A percentile compares a stretch with the other conserved stretches of the same genome.
Evolutionary conservation across 768 basidiomycete genomes (phyloP).

Genomic region (Gelatoporia subvermispora): DNA sequence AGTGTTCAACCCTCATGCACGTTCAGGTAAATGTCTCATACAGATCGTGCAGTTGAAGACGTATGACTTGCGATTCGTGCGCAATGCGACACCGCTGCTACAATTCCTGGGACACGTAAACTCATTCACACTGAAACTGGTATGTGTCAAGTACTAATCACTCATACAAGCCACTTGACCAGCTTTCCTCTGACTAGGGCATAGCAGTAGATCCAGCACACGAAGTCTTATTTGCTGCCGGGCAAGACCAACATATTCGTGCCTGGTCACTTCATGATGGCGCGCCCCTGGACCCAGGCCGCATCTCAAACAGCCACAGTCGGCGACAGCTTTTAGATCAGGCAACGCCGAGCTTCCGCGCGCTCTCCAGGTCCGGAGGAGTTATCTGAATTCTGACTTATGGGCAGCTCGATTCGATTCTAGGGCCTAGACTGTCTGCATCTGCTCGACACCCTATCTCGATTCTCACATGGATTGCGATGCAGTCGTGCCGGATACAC

Average conservation of each 20-base stretch:
- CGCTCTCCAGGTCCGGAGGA: too few relatives aligned
- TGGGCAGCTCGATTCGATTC: too few relatives aligned
- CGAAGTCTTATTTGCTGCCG: slow-evolving; percentile 63
- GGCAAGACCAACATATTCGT: slow-evolving; percentile 58
- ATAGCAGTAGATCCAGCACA: slow-evolving; percentile 52
- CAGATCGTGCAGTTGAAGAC: slow-evolving; percentile 41
- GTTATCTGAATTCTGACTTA: too few relatives aligned
- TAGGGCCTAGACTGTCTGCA: too few relatives aligned
- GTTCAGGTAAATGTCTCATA: slow-evolving; percentile 5
- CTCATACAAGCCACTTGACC: too few relatives aligned
- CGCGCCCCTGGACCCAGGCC: slow-evolving; percentile 29
- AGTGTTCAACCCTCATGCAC: slow-evolving; percentile 18
- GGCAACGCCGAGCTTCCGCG: too few relatives aligned
- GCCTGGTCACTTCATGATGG: slow-evolving; percentile 67
- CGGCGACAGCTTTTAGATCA: too few relatives aligned
- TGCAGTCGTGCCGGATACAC: too few relatives aligned
- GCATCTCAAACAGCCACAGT: too few relatives aligned
- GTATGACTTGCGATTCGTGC: slow-evolving; percentile 58
- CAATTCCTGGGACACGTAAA: slow-evolving; percentile 56
- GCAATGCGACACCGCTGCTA: slow-evolving; percentile 37
- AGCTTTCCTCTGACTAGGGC: slow-evolving; percentile 45
- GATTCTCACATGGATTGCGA: too few relatives aligned
- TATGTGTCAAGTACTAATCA: too few relatives aligned
- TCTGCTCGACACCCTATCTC: too few relatives aligned
- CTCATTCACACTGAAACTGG: slow-evolving; percentile 44